phyloP scores from a whole-genome alignment of 768 basidiomycete genomes.

The Tubosaeta sp. region DNA sequence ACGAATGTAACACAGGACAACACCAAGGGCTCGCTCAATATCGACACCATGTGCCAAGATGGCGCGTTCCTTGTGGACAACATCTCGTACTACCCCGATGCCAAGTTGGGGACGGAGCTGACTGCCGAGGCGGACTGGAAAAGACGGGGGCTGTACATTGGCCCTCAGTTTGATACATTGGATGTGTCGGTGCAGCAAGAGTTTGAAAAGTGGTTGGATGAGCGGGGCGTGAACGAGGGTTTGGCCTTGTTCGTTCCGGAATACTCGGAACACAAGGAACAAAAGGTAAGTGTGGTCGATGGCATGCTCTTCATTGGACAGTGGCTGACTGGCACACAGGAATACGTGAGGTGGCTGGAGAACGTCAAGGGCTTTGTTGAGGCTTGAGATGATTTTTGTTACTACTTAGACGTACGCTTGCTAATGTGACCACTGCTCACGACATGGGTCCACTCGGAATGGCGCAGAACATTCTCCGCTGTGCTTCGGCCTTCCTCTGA shows the following conservation, averaged over 20 bases:
- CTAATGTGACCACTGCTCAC: conserved; percentile 20
- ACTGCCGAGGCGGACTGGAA: conserved; percentile 93
- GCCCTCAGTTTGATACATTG: conserved; percentile 91
- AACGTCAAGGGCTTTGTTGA: conserved; percentile 83
- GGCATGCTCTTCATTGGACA: not conserved
- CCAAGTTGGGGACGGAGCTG: conserved; percentile 65
- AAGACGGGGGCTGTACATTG: conserved; percentile 86
- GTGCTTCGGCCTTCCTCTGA: not conserved
- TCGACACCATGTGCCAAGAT: conserved; percentile 77
- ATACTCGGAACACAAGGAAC: conserved; percentile 88
- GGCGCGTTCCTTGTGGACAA: conserved; percentile 85
- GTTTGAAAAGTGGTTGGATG: conserved; percentile 84
- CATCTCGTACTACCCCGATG: conserved; percentile 78
- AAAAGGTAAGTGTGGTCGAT: conserved; percentile 54
- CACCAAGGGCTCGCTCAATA: conserved; percentile 62
- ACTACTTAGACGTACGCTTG: not conserved
- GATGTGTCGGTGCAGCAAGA: conserved; percentile 85
- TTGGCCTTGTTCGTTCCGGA: conserved; percentile 87
- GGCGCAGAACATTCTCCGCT: conserved; percentile 18
- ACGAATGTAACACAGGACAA: conserved; percentile 34
- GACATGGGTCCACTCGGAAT: not conserved
- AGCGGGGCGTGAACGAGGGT: conserved; percentile 82
- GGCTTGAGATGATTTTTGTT: conserved; percentile 29
- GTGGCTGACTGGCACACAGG: conserved; percentile 42
- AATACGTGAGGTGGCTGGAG: conserved; percentile 87